Base-by-base conservation (phyloP, 805 yeast genomes). In the Candida hispaniensis region DNA sequence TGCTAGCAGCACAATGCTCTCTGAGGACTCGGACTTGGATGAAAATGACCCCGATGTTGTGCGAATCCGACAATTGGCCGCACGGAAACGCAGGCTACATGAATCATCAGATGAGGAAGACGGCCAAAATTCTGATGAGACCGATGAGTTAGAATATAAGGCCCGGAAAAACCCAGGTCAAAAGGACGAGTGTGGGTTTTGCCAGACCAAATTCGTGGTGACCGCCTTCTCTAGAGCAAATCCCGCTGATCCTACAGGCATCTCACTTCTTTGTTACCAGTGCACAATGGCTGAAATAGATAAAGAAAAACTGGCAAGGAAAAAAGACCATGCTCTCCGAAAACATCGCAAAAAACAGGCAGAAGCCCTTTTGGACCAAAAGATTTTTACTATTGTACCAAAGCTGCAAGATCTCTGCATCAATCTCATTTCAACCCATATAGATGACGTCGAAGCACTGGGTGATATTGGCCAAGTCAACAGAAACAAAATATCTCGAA, bases 381-480 rank as follows among this genome's bases (percentile, higher is more conserved):
- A 72, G 39, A 73, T 71, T 14, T 72, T 69, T 20, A 64, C 59
- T 35, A 53, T 80, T 4, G 79, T 93, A 2, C 66, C 79, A 7
- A 45, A 48, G 9, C 61, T 91, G 24, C 96, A 85, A 55, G 94
- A 85, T 45, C 49, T 79, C 14, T 82, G 96, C 48, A 79, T 91
- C 42, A 59, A 64, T 18, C 62, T 70, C 11, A 73, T 81, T 20
- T 73, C 83, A 0, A 62, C 62, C 19, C 69, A 75, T 47, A 82
- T 81, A 44, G 72, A 69, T 46, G 78, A 72, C 42, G 83, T 79
- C 32, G 93, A 86, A 5, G 75, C 69, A 2, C 62, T 91, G 34
- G 97, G 96, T 22, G 94, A 81, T 44, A 78, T 91, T 41, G 94
- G 97, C 0, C 61, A 67, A 15, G 56, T 63, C 22, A 86, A 83